Evolutionary conservation across 495 filamentous ascomycete species (phyloP).

Genomic region (Barbatosphaeria neglecta): DNA sequence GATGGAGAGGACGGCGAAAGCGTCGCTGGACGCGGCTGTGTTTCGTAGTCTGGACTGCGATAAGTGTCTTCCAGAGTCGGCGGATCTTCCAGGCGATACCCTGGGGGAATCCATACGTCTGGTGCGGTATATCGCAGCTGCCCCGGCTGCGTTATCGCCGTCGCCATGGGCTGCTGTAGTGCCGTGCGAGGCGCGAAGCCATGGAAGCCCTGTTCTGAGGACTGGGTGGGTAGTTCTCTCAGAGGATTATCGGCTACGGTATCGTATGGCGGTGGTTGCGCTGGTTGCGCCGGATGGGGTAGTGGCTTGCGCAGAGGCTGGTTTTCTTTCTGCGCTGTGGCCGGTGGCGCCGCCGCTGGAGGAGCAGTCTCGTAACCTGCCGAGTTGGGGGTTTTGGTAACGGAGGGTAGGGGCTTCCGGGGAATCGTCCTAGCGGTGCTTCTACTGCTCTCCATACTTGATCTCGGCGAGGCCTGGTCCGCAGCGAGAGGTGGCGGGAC

Average conservation of each 20-base stretch:
- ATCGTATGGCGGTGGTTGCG: no score
- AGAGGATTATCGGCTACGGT: no score
- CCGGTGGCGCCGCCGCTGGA: not conserved
- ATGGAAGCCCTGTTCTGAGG: no score
- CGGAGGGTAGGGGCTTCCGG: slow-evolving; percentile 30
- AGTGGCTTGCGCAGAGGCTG: no score
- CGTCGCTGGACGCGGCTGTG: slow-evolving; percentile 7
- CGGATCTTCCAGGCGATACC: not conserved
- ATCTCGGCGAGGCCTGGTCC: slow-evolving; percentile 29
- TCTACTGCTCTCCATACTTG: slow-evolving; percentile 33
- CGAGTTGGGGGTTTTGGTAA: not conserved
- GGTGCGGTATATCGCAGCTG: not conserved
- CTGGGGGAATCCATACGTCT: not conserved
- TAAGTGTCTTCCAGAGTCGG: not conserved
- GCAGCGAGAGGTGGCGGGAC: slow-evolving; percentile 31
- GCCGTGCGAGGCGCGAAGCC: no score
- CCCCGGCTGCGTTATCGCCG: not conserved
- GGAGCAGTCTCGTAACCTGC: not conserved
- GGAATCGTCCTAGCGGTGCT: slow-evolving; percentile 20
- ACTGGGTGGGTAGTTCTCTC: no score
- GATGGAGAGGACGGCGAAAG: not conserved
- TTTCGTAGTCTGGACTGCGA: slow-evolving; percentile 1
- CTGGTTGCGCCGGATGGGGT: not conserved
- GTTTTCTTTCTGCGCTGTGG: no score
- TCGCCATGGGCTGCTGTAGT: no score